phyloP scores from a whole-genome alignment of 805 yeast species.

The Candida orba region DNA sequence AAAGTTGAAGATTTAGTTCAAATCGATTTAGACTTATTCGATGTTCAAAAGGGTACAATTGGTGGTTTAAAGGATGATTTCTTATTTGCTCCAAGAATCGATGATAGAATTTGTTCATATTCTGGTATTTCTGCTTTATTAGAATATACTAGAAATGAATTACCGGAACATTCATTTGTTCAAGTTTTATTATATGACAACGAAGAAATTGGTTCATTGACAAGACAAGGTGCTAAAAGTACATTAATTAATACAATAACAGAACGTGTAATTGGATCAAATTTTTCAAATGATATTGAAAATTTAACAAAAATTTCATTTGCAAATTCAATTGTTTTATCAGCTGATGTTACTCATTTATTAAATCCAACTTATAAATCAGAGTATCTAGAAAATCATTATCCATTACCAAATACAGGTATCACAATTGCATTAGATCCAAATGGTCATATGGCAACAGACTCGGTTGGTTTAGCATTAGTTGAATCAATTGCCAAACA shows the following conservation, averaged over 20 bases:
- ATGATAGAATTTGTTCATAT: constrained; percentile 76
- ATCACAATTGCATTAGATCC: constrained; percentile 66
- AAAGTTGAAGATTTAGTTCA: constrained; percentile 56
- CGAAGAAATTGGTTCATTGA: constrained; percentile 78
- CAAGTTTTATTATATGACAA: constrained; percentile 66
- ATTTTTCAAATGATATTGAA: constrained; percentile 13
- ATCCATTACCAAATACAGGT: constrained; percentile 76
- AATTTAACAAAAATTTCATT: constrained; percentile 34
- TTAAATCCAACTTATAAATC: constrained; percentile 67
- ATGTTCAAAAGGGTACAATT: constrained; percentile 68
- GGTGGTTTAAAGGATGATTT: constrained; percentile 78
- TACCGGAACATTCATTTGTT: constrained; percentile 36
- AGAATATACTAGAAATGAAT: constrained; percentile 32
- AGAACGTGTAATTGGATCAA: constrained; percentile 39
- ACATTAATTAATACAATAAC: constrained; percentile 63
- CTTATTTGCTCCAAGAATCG: constrained; percentile 75
- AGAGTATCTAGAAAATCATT: constrained; percentile 72
- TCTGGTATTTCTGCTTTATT: constrained; percentile 60
- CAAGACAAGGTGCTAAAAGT: constrained; percentile 80
- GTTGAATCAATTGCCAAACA: constrained; percentile 60
- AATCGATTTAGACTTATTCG: constrained; percentile 73
- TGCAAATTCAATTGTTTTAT: constrained; percentile 72
- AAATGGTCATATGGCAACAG: constrained; percentile 80
- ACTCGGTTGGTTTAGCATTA: constrained; percentile 62
- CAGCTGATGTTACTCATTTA: constrained; percentile 82